Evolutionary conservation across 441 rosid genomes (phyloP), one percentile per base, ranked within the genome.

Genomic region (Pelargonium citronellum): DNA sequence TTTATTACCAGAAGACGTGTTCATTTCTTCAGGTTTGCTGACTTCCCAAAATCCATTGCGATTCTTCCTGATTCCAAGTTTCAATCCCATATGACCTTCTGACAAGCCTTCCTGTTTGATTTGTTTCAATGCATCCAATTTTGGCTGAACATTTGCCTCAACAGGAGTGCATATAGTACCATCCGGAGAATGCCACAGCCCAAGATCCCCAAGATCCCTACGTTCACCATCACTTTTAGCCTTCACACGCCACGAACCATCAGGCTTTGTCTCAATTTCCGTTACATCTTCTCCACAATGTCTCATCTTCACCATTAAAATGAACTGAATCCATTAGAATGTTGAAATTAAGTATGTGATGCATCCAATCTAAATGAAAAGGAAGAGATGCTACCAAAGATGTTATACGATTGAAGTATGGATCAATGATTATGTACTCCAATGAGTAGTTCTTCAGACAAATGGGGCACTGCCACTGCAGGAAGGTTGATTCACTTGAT

Each of bases 381-480:
- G 47, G 37, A 75, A 30, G 34, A 68, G 57, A 60, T 16, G 60
- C 64, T 80, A 91, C 99, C 98, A 87, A 82, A 53, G 95, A 83
- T 30, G 98, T 81, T 73, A 95, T 83, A 44, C 90, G 89, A 78
- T 92, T 95, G 81, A 95, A 92, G 82, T 87, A 95, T 20, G 98
- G 98, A 76, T 92, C 99, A 60, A 91, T 83, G 66, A 95, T 91
- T 71, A 95, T 67, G 76, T 85, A 77, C 79, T 92, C 98, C 86
- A 91, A 80, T n/a, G 98, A 87, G 79, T 92, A 91, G 85, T 95
- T 95, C 85, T 84, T 92, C 73, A 92, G 81, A 82, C 99, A 92
- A 79, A 86, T 75, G 20, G 99, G 99, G 80, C 98, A 95, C 78
- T 95, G 99, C 99, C 99, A 95, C 99, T 95, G 95, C 82, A 80